Evolutionary conservation across 2,329 filamentous ascomycete species (phyloP), one percentile per base, ranked within the genome.

Genomic region (Mariannaea elegans): DNA sequence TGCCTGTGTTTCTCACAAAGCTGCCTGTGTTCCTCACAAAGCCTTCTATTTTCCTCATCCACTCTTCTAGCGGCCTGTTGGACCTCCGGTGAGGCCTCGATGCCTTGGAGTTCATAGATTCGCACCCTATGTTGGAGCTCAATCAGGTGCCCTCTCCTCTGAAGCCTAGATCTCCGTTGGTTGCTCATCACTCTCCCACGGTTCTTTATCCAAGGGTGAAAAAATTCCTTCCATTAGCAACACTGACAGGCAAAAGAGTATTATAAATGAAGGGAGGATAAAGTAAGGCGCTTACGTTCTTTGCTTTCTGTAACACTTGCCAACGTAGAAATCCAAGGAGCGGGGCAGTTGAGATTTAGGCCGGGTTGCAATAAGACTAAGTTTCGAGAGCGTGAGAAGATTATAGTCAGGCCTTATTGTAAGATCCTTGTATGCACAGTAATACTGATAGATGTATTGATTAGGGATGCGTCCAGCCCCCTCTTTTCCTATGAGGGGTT

Each of bases 91-190:
- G 87, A 89, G 3, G 89, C 90, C 69, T 90, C 84, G 47, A 90
- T 82, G 18, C 90, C 90, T 29, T 84, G 78, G 34, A 85, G 80
- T 73, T 93, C 88, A 71, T 84, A 91, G 52, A 78, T 76, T 45
- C 87, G 84, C 29, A 77, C 68, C 60, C 86, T 87, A 53, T 82
- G 78, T 75, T 93, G 90, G 24, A 93, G 82, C 55, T 90, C 88
- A 62, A 87, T 81, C 36, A 92, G 77, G 71, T 93, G 92, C 70
- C 92, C 89, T 78, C 90, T 91, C 64, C 88, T 84, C 32, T 90
- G 84, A 45, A 89, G 89, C 51, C 91, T 87, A n/a, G 88, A 92
- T 62, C 90, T 87, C 56, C 90, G 83, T 73, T 93, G 91, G 69
- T 93, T 94, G 69, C 93, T 89, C 64, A 90, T 85, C 65, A 93